Evolutionary conservation across 164 flowering plant genomes (phyloP), one percentile per base, ranked within the genome.

Genomic region (Vitis riparia): DNA sequence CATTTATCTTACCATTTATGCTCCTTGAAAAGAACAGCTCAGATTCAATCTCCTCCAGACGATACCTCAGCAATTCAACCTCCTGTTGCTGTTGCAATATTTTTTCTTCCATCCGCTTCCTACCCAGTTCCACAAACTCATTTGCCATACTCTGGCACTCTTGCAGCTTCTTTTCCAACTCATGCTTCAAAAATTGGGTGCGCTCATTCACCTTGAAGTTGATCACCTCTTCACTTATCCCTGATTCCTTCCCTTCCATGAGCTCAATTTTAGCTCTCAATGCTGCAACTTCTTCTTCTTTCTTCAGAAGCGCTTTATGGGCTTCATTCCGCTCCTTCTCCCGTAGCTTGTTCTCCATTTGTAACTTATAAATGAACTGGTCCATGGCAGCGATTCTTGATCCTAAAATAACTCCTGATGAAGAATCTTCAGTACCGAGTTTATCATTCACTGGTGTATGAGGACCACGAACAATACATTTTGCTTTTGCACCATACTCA

Each of bases 401-500:
- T 32, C 93, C 98, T 32, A 95, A 69, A 53, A 87, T 78, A 11
- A 86, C 82, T 2, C 85, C 74, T n/a, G 93, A 82, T 11, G 94
- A 78, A 50, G 92, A 80, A 72, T 90, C 92, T 67, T 91, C 98
- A 48, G 76, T 67, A 9, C 78, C 79, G 51, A 71, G 49, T 70
- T 87, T 89, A 68, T 84, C 97, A 73, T 87, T 92, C 17, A 69
- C 70, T 52, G 98, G 97, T 17, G 97, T 88, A 60, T 84, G 89
- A 70, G 90, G 89, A n/a, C 93, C 93, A 57, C 99, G 93, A 30
- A 95, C 86, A 44, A 95, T 95, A 71, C 99, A 93, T 70, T 95
- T 95, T 2, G 99, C 98, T 80, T 95, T 95, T 14, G 99, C 99
- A n/a, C 99, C 99, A 74, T 95, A 95, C 69, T 95, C 99, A n/a